A percentile compares a stretch with the other conserved stretches of the same genome.
These are phyloP conservation scores for Chalciporus pseudorubinellus DNA, from an alignment of 768 basidiomycete genomes.

Conservation along the genomic window DNA sequence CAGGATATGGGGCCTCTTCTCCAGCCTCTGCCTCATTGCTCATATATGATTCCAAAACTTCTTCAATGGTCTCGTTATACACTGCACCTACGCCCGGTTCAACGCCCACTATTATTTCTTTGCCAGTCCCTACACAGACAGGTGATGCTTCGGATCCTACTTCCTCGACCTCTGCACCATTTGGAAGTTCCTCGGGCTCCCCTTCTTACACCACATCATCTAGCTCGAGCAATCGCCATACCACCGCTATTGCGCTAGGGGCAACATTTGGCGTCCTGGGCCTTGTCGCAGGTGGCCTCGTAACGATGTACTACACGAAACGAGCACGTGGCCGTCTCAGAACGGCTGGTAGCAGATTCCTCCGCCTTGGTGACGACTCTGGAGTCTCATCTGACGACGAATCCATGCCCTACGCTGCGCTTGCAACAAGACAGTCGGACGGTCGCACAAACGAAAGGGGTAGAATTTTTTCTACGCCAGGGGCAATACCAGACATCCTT, in stretches of 20 bases:
- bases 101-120: conserved; percentile 31
- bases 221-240: conserved; percentile 23
- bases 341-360: conserved; percentile 11
- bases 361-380: conserved; percentile 19
- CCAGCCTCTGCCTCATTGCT: conserved; percentile 50
- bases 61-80: conserved; percentile 42
- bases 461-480: background rate
- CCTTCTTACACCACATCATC: conserved; percentile 16
- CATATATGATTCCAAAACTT: conserved; percentile 45
- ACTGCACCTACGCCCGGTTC: conserved; percentile 34
- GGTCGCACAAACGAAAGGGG: conserved; percentile 3
- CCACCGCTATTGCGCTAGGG: conserved; percentile 58
- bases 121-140: conserved; percentile 36
- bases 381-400: conserved; percentile 13
- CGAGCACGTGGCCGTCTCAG: conserved; percentile 22
- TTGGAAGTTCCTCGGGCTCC: conserved; percentile 7
- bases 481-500: conserved; percentile 19
- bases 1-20: conserved; percentile 33
- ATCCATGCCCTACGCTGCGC: conserved; percentile 4
- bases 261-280: conserved; percentile 59
- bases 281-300: conserved; percentile 43
- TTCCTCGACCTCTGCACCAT: conserved; percentile 7
- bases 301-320: conserved; percentile 44
- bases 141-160: conserved; percentile 7
- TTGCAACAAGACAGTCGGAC: conserved; percentile 2